These are phyloP conservation scores for Penicillium canariense DNA, from an alignment of 495 filamentous ascomycete genomes.

Conservation along the genomic window DNA sequence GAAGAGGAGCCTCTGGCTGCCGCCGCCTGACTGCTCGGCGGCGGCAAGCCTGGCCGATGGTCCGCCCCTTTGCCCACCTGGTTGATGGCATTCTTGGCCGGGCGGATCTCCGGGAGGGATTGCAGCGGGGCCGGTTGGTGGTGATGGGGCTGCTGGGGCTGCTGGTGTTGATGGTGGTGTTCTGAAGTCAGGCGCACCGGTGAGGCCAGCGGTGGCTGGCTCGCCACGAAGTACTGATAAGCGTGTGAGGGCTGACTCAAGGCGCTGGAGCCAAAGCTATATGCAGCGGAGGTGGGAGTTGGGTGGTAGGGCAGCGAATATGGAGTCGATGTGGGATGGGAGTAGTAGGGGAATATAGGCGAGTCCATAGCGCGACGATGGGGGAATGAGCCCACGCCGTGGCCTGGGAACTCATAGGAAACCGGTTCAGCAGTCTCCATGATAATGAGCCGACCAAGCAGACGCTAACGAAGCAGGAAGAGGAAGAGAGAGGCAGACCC, in stretches of 20 bases:
- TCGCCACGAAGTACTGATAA: constrained; percentile 35
- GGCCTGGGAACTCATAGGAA: constrained; percentile 43
- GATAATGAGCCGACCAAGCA: not conserved
- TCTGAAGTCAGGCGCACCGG: constrained; percentile 35
- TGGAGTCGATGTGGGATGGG: constrained; percentile 31
- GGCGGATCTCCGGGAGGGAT: constrained; percentile 39
- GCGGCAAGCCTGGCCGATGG: not conserved
- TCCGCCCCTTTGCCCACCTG: constrained; percentile 22
- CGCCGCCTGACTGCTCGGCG: not conserved
- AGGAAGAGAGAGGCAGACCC: too few relatives aligned
- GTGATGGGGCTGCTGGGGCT: not conserved
- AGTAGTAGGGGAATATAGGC: constrained; percentile 39
- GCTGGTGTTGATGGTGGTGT: constrained; percentile 12
- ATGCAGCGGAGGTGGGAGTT: constrained; percentile 33
- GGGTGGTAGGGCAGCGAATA: constrained; percentile 38
- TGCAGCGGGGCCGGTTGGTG: constrained; percentile 25
- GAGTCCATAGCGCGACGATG: constrained; percentile 41
- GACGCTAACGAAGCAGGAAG: too few relatives aligned
- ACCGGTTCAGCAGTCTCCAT: constrained; percentile 49
- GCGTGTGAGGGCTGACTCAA: constrained; percentile 36
- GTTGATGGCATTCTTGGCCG: constrained; percentile 43
- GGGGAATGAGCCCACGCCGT: constrained; percentile 36
- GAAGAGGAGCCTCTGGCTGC: constrained; percentile 2
- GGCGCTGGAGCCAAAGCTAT: constrained; percentile 29
- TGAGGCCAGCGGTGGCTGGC: constrained; percentile 28